These are phyloP conservation scores for Amaranthus tricolor DNA, from an alignment of 179 eudicot genomes.

Conservation along the genomic window DNA sequence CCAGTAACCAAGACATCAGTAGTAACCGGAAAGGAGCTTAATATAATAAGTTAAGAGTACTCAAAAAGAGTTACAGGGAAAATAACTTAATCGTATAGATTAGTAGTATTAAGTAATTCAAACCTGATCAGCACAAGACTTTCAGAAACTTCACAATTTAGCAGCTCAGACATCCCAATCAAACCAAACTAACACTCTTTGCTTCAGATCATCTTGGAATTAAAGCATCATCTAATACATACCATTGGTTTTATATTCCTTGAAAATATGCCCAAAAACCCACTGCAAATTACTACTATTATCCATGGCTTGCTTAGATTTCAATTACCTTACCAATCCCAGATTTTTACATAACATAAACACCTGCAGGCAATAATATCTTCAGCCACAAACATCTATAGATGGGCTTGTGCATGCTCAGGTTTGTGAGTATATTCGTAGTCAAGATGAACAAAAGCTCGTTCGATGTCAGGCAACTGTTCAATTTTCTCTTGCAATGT, in stretches of 20 bases:
- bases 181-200: neutral
- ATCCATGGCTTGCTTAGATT: neutral
- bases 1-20: neutral
- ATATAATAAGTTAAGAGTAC: neutral
- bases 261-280: neutral
- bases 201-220: neutral
- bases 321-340: neutral
- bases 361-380: neutral
- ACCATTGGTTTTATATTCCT: neutral
- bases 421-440: slow-evolving; percentile 69
- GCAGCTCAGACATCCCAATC: neutral
- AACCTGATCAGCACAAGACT: neutral
- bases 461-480: slow-evolving; percentile 68
- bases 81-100: neutral
- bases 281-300: neutral
- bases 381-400: slow-evolving; percentile 6
- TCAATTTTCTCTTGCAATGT: slow-evolving; percentile 76
- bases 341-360: neutral
- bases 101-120: neutral
- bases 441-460: slow-evolving; percentile 84
- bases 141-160: neutral
- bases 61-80: neutral
- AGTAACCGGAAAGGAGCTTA: too few relatives aligned
- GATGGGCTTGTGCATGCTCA: slow-evolving; percentile 64
- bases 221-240: neutral